Evolutionary conservation across 257 asterid genomes (phyloP), one percentile per base, ranked within the genome.

Genomic region (Lithospermum erythrorhizon): DNA sequence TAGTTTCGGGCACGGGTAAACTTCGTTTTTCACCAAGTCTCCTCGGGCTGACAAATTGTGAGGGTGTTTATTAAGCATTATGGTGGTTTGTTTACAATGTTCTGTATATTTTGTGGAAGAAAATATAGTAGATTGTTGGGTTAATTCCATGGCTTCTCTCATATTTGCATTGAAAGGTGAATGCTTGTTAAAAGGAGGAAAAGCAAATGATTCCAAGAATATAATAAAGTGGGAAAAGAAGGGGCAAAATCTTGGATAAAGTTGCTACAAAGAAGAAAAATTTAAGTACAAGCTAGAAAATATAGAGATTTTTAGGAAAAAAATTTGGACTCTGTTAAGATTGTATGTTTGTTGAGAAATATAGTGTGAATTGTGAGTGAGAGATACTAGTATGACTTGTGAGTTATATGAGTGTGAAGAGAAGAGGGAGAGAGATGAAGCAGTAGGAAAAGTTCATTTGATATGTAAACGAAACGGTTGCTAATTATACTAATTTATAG

Each of bases 131-230:
- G 49, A 11, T 41, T 41, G 49, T 41, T 41, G 49, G 49, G 60
- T 30, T 13, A 24, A 1, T 21, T 71, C 72, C 75, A 59, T 27
- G 8, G 49, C 45, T 65, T 25, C 41, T 22, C 59, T 83, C 86
- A 83, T 90, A 75, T 76, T 82, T 73, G 87, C 94, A 85, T 83
- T 72, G 81, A 77, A 75, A 77, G 16, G 75, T 58, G 79, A 71
- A 68, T 75, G 79, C 71, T 71, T 62, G 29, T 52, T 15, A 59
- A 62, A 62, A 19, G 5, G 47, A 18, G 45, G 68, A 74, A 76
- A 72, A 74, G 61, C 16, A 75, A 2, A 65, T 57, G 67, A 68
- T 65, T 66, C 67, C 56, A 17, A 60, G 81, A 84, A 76, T n/a
- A n/a, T n/a, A n/a, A n/a, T 76, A 84, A 86, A 89, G 94, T 75